Evolutionary conservation across 1,139 yeast genomes (phyloP).

Genomic region (Magnusiomyces magnusii): DNA sequence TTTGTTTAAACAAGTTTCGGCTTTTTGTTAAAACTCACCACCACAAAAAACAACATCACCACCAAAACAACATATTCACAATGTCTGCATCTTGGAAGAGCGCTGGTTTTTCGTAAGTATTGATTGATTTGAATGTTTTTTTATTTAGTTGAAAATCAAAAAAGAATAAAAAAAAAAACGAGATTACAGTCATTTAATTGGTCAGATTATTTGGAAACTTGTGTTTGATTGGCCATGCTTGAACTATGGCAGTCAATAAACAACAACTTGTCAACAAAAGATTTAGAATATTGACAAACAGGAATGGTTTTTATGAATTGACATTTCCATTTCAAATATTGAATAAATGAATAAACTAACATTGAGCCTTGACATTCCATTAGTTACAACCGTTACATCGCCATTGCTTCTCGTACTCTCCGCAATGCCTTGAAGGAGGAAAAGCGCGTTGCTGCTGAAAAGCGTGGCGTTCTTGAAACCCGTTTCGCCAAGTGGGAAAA

Average conservation of each 20-base stretch:
- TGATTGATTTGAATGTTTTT: not conserved
- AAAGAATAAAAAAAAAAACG: no score
- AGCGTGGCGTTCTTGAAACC: slow-evolving; percentile 71
- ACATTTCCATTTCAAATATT: no score
- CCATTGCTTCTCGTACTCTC: slow-evolving; percentile 84
- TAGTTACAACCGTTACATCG: slow-evolving; percentile 79
- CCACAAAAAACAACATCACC: not conserved
- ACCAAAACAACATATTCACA: slow-evolving; percentile 3
- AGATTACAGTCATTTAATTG: not conserved
- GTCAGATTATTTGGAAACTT: not conserved
- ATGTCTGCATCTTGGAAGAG: slow-evolving; percentile 26
- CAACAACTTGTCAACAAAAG: no score
- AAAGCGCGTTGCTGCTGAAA: slow-evolving; percentile 63
- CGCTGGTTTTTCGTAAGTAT: slow-evolving; percentile 31
- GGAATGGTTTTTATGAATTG: no score
- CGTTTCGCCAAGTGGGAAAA: slow-evolving; percentile 64
- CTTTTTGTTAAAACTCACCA: not conserved
- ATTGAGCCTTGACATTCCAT: not conserved
- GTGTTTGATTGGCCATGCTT: not conserved
- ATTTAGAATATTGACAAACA: no score
- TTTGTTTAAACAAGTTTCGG: no score
- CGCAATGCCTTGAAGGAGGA: slow-evolving; percentile 90
- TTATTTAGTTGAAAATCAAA: not conserved
- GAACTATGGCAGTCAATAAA: no score
- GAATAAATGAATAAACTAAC: no score